These are phyloP conservation scores for Beta corolliflora DNA, from an alignment of 179 eudicot species.

Conservation along the genomic window DNA sequence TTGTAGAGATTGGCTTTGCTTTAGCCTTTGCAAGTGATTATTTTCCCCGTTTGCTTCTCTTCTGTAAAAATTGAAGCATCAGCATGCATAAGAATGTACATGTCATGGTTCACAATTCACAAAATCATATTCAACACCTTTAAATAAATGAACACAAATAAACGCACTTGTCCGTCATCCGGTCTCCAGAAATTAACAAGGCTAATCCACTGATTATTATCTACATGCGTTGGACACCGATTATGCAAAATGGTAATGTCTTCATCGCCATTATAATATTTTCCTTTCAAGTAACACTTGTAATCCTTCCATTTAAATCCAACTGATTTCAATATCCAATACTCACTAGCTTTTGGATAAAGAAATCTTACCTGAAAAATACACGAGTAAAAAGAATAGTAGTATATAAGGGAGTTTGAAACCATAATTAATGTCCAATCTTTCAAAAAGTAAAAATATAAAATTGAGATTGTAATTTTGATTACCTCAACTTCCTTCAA, in stretches of 20 bases:
- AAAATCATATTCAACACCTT: no score
- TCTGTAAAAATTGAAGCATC: no score
- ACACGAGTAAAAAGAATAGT: no score
- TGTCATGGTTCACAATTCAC: no score
- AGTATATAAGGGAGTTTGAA: no score
- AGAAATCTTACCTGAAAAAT: neutral
- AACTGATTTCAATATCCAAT: neutral
- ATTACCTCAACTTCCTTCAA: slow-evolving; percentile 17
- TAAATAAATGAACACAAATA: no score
- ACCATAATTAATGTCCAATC: neutral
- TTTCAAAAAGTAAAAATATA: no score
- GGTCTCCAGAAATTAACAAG: no score
- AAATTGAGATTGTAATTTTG: neutral
- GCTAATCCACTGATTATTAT: neutral
- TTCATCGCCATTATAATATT: neutral
- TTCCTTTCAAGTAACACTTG: neutral
- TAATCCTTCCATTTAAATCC: slow-evolving; percentile 5
- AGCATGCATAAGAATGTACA: no score
- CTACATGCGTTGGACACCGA: neutral
- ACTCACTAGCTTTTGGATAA: neutral
- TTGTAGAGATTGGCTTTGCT: no score
- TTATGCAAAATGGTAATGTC: neutral
- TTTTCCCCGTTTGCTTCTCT: no score
- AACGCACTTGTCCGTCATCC: neutral
- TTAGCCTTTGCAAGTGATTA: no score